phyloP scores from a whole-genome alignment of 2,329 filamentous ascomycete genomes.

The Verticillium zaregamsianum region DNA sequence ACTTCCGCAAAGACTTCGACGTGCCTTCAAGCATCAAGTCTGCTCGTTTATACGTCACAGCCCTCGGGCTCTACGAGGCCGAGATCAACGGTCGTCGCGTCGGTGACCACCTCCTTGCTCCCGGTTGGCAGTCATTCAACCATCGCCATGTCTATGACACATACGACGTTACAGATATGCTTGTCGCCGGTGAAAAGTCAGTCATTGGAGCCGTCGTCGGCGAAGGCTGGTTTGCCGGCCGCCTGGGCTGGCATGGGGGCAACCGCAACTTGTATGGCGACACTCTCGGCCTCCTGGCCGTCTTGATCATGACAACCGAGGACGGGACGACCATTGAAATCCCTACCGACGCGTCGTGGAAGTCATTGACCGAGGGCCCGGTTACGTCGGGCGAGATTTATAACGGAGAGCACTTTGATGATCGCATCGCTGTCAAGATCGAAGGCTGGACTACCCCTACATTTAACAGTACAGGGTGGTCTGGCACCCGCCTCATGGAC shows the following conservation, averaged over 20 bases:
- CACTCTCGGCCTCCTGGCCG: conserved; percentile 30
- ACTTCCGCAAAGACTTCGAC: conserved; percentile 29
- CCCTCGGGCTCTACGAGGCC: conserved; percentile 39
- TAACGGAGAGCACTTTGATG: conserved; percentile 49
- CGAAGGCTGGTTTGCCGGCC: conserved; percentile 45
- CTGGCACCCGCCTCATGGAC: conserved; percentile 1
- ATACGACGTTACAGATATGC: conserved; percentile 42
- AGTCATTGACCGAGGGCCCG: conserved; percentile 22
- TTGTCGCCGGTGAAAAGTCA: conserved; percentile 27
- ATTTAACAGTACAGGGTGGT: conserved; percentile 9
- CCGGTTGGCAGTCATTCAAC: conserved; percentile 49
- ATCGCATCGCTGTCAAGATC: conserved; percentile 22
- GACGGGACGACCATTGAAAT: conserved; percentile 23
- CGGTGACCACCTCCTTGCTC: conserved; percentile 37
- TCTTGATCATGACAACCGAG: conserved; percentile 29
- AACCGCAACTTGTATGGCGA: conserved; percentile 33
- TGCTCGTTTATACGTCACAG: conserved; percentile 44
- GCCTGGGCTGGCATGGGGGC: conserved; percentile 24
- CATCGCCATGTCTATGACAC: conserved; percentile 48
- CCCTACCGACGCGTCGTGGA: conserved; percentile 34
- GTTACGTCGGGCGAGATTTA: conserved; percentile 40
- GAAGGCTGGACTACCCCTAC: conserved; percentile 19
- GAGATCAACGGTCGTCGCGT: conserved; percentile 42
- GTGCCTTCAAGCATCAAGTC: conserved; percentile 17
- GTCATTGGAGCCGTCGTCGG: conserved; percentile 36